A percentile compares a stretch with the other conserved stretches of the same genome.
phyloP scores from a whole-genome alignment of 495 filamentous ascomycete genomes.

The Tuber aestivum region DNA sequence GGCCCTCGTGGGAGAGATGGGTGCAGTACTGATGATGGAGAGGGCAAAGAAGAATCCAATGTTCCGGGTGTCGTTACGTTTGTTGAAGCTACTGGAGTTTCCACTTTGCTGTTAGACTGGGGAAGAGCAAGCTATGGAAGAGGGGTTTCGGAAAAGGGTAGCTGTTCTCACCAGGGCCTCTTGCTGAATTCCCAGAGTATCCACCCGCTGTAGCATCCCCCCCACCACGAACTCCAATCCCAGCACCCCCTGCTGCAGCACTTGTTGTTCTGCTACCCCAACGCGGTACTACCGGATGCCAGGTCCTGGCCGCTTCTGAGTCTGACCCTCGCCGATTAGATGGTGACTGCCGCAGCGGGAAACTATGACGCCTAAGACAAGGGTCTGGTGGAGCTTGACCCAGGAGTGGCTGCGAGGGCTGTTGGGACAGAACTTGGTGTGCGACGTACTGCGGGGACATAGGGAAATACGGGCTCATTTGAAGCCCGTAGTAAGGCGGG shows the following conservation, averaged over 20 bases:
- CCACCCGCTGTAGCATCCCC: not conserved
- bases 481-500: conserved; percentile 24
- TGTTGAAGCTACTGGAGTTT: conserved; percentile 21
- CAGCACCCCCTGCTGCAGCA: conserved; percentile 6
- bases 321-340: conserved; percentile 24
- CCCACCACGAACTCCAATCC: not conserved
- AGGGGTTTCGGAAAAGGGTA: conserved; percentile 11
- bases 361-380: conserved; percentile 27
- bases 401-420: conserved; percentile 13
- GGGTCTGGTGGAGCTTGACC: conserved; percentile 9
- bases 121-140: conserved; percentile 23
- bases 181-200: conserved; percentile 14
- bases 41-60: conserved; percentile 16
- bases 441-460: conserved; percentile 13
- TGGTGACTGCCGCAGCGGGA: conserved; percentile 26
- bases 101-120: conserved; percentile 30
- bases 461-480: conserved; percentile 19
- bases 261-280: conserved; percentile 25
- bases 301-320: conserved; percentile 2
- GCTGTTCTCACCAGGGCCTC: conserved; percentile 23
- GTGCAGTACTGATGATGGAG: conserved; percentile 17
- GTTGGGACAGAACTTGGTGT: conserved; percentile 20
- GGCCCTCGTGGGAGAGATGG: conserved; percentile 69
- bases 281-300: conserved; percentile 18
- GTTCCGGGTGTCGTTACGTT: conserved; percentile 23